These are phyloP conservation scores for Ormosia emarginata DNA, from an alignment of 306 rosid genomes.

Conservation along the genomic window DNA sequence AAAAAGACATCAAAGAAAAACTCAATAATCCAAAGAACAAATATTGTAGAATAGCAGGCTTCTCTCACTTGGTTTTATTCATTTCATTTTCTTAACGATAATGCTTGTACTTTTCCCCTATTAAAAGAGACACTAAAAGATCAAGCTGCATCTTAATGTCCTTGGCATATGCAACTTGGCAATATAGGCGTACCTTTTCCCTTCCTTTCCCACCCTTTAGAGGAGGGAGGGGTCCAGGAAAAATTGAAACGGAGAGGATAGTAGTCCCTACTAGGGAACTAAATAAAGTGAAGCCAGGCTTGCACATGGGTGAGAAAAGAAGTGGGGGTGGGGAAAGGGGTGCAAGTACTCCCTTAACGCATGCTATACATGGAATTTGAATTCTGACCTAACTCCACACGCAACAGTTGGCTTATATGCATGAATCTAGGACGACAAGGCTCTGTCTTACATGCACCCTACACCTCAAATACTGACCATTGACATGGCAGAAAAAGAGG, in stretches of 20 bases:
- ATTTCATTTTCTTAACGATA: not conserved
- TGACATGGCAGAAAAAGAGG: too few species aligned
- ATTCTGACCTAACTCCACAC: not conserved
- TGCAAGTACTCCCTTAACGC: not conserved
- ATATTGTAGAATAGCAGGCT: not conserved
- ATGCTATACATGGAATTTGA: not conserved
- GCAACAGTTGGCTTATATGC: conserved; percentile 8
- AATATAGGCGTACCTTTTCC: not conserved
- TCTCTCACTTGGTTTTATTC: not conserved
- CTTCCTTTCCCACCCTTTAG: not conserved
- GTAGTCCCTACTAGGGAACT: not conserved
- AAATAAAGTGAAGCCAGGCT: not conserved
- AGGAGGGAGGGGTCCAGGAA: not conserved
- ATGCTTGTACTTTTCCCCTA: too few species aligned
- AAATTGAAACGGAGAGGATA: not conserved
- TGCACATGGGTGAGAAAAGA: not conserved
- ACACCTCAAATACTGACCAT: too few species aligned
- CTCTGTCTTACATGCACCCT: too few species aligned
- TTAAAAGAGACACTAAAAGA: not conserved
- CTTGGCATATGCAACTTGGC: not conserved
- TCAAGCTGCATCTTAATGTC: not conserved
- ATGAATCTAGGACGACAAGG: not conserved
- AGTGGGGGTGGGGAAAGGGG: not conserved
- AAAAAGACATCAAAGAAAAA: conserved; percentile 24
- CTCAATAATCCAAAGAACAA: not conserved